These are phyloP conservation scores for Paxillus ammoniavirescens DNA, from an alignment of 768 basidiomycete species.

Conservation along the genomic window DNA sequence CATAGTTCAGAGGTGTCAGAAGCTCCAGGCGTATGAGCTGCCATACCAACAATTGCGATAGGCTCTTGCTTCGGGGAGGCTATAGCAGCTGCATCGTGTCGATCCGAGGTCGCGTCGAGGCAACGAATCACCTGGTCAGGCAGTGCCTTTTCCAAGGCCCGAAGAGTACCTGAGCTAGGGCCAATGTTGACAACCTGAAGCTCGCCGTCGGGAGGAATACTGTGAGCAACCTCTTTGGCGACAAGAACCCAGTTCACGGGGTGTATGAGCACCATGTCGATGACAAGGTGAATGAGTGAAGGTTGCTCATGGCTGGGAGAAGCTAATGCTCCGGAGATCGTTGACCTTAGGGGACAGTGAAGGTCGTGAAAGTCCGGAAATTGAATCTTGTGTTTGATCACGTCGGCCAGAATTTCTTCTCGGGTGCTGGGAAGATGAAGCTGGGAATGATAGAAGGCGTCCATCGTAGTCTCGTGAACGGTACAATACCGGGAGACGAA, in stretches of 20 bases:
- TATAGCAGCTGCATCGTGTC: not conserved
- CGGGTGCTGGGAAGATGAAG: constrained; percentile 29
- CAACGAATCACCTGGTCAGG: constrained; percentile 17
- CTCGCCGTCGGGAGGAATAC: constrained; percentile 8
- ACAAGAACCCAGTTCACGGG: constrained; percentile 55
- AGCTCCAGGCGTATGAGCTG: constrained; percentile 54
- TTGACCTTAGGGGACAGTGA: constrained; percentile 47
- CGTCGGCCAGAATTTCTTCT: constrained; percentile 43
- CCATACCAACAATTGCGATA: constrained; percentile 75
- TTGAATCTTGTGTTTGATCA: constrained; percentile 40
- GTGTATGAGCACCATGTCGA: constrained; percentile 41
- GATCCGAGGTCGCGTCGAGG: constrained; percentile 13
- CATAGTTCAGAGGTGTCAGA: constrained; percentile 48
- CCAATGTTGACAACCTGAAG: constrained; percentile 50
- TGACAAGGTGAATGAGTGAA: constrained; percentile 39
- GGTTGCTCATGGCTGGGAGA: constrained; percentile 16
- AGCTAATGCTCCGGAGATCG: constrained; percentile 40
- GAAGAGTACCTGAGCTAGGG: constrained; percentile 41
- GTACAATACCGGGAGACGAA: constrained; percentile 34
- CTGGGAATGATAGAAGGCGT: constrained; percentile 53
- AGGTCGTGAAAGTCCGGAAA: constrained; percentile 52
- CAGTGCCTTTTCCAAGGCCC: constrained; percentile 38
- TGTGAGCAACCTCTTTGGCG: constrained; percentile 27
- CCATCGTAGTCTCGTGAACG: constrained; percentile 44
- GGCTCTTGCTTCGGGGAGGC: constrained; percentile 39